Percentiles rank a stretch among this genome's conserved stretches.
phyloP scores from a whole-genome alignment of 2,329 filamentous ascomycete species.

The Xylariaceae sp. region DNA sequence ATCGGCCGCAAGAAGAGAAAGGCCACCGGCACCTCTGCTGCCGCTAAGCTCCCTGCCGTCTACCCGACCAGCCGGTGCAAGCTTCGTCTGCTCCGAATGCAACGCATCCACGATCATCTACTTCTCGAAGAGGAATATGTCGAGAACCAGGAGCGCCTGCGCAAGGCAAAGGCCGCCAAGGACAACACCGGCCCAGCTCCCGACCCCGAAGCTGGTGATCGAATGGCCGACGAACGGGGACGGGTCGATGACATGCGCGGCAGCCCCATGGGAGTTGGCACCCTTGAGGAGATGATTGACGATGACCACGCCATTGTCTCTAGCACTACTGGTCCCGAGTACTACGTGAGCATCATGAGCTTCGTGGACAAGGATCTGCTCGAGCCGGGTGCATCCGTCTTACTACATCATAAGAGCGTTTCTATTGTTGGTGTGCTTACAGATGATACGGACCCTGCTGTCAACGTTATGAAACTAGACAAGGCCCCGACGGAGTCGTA shows the following conservation, averaged over 20 bases:
- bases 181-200: constrained; percentile 69
- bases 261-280: constrained; percentile 97
- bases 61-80: constrained; percentile 98
- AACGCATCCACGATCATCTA: constrained; percentile 96
- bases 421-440: constrained; percentile 97
- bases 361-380: constrained; percentile 99
- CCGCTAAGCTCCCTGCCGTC: constrained; percentile 91
- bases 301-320: constrained; percentile 99
- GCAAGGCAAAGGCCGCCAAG: constrained; percentile 86
- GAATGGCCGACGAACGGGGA: constrained; percentile 92
- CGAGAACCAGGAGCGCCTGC: constrained; percentile 95
- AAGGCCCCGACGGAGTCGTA: constrained; percentile 99
- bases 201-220: constrained; percentile 78
- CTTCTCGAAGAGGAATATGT: constrained; percentile 98
- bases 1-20: constrained; percentile 99
- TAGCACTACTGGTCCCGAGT: constrained; percentile 95
- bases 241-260: constrained; percentile 98
- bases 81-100: constrained; percentile 95
- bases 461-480: constrained; percentile 99
- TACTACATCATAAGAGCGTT: constrained; percentile 96
- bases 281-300: constrained; percentile 97
- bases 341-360: constrained; percentile 99
- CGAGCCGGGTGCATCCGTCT: constrained; percentile 92
- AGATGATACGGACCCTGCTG: constrained; percentile 92
- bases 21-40: constrained; percentile 88